Evolutionary conservation across 108 stramenopile species (phyloP).

Genomic region (Nitzschia putrida): DNA sequence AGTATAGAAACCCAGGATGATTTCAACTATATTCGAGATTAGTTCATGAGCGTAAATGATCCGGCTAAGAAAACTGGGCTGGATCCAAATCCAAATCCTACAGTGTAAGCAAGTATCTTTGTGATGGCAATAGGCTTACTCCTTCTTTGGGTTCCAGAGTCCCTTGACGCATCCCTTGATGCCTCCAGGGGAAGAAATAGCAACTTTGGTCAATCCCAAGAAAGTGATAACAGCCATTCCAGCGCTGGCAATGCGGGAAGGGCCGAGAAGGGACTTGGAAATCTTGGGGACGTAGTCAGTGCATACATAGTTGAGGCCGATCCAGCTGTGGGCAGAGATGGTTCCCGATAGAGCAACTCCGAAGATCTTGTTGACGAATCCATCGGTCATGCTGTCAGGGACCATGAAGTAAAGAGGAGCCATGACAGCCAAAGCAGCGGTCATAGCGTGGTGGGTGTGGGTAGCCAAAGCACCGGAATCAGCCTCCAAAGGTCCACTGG

Average conservation of each 20-base stretch:
- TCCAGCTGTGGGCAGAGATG: slow-evolving; percentile 83
- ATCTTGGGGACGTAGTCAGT: slow-evolving; percentile 94
- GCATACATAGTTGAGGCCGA: slow-evolving; percentile 90
- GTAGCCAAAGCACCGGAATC: slow-evolving; percentile 77
- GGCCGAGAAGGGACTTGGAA: slow-evolving; percentile 65
- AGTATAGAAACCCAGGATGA: no score
- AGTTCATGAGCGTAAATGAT: no score
- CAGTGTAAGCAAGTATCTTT: no score
- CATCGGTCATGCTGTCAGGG: slow-evolving; percentile 60
- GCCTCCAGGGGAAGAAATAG: slow-evolving; percentile 63
- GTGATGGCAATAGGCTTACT: slow-evolving; percentile 1
- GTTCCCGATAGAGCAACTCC: slow-evolving; percentile 71
- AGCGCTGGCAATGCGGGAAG: slow-evolving; percentile 71
- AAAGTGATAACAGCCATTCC: slow-evolving; percentile 65
- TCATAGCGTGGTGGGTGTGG: slow-evolving; percentile 72
- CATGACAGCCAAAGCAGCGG: slow-evolving; percentile 58
- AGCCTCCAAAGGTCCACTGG: slow-evolving; percentile 55
- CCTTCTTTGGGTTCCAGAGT: slow-evolving; percentile 67
- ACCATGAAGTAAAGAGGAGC: slow-evolving; percentile 70
- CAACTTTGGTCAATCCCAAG: slow-evolving; percentile 63
- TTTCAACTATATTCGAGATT: no score
- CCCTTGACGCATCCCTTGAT: slow-evolving; percentile 77
- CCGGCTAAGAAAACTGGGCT: no score
- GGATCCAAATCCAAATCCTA: no score
- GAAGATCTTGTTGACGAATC: slow-evolving; percentile 63